Conservation (phyloP, 2,329 filamentous ascomycete species). For the Penicillium italicum region DNA sequence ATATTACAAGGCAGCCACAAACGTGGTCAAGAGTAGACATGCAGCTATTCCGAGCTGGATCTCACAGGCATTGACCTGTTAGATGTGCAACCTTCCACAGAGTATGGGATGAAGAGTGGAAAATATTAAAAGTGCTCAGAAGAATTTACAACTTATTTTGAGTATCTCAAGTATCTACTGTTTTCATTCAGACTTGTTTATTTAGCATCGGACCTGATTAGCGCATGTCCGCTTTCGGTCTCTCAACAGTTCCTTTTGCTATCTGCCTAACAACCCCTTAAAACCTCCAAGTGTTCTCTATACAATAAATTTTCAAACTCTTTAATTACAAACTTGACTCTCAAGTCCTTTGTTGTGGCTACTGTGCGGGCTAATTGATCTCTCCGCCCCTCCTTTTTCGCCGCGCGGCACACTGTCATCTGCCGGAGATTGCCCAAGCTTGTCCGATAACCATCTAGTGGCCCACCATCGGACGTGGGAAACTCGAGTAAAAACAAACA, state of each 20-base stretch:
- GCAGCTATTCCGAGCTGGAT: background rate
- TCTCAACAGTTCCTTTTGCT: background rate
- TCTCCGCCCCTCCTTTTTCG: constrained; percentile 18
- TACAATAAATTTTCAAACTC: background rate
- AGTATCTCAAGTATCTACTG: background rate
- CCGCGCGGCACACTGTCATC: constrained; percentile 20
- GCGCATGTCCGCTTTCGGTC: constrained; percentile 12
- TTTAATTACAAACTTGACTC: background rate
- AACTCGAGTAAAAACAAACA: background rate
- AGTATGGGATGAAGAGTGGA: background rate
- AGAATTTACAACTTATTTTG: background rate
- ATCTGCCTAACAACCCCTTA: background rate
- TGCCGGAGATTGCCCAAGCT: constrained; percentile 20
- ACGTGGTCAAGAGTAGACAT: background rate
- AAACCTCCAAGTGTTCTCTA: background rate
- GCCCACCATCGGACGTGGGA: constrained; percentile 9
- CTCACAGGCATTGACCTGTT: background rate
- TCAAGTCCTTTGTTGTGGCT: background rate
- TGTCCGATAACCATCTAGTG: constrained; percentile 21
- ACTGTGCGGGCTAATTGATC: constrained; percentile 1
- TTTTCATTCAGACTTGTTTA: constrained; percentile 3
- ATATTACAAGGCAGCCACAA: background rate
- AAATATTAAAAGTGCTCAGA: background rate
- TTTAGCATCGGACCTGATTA: background rate
- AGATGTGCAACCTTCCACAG: background rate